These are phyloP conservation scores for Aquilaria sinensis DNA, from an alignment of 345 rosid genomes.

Conservation along the genomic window DNA sequence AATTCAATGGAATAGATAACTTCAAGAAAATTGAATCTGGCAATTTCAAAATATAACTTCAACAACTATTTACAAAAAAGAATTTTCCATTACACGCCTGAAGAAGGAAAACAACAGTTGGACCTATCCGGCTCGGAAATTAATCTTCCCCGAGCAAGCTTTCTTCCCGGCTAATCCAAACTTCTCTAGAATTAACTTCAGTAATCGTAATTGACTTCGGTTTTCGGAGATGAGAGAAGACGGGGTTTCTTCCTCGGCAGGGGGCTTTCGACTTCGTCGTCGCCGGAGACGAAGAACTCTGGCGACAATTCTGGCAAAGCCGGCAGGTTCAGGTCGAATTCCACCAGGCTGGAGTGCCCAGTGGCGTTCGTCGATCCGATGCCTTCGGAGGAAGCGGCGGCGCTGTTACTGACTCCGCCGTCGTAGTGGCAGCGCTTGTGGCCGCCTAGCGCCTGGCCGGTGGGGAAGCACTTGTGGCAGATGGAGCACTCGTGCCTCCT, in stretches of 20 bases:
- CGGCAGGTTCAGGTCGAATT: constrained; percentile 54
- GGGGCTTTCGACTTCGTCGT: constrained; percentile 42
- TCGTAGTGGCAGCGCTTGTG: constrained; percentile 80
- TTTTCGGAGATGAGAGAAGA: constrained; percentile 10
- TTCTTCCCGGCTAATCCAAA: too few species aligned
- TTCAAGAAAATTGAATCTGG: too few species aligned
- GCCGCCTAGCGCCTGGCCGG: constrained; percentile 80
- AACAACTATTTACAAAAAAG: too few species aligned
- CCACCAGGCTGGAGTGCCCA: constrained; percentile 39
- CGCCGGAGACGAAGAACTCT: constrained; percentile 24
- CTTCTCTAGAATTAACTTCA: background rate
- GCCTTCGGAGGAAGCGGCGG: constrained; percentile 38
- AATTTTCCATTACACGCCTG: too few species aligned
- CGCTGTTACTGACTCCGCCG: constrained; percentile 34
- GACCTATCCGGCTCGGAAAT: too few species aligned
- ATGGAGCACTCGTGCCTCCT: constrained; percentile 61
- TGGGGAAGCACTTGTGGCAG: constrained; percentile 59
- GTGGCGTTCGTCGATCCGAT: constrained; percentile 47
- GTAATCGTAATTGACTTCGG: constrained; percentile 14
- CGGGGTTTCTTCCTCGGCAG: constrained; percentile 36
- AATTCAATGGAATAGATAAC: too few species aligned
- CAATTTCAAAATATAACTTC: too few species aligned
- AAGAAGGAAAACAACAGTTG: too few species aligned
- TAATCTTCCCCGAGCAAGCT: too few species aligned
- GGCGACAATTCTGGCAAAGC: constrained; percentile 35